Evolutionary conservation across 768 basidiomycete genomes (phyloP), one percentile per base, ranked within the genome.

Genomic region (Auricularia auricula-judae): DNA sequence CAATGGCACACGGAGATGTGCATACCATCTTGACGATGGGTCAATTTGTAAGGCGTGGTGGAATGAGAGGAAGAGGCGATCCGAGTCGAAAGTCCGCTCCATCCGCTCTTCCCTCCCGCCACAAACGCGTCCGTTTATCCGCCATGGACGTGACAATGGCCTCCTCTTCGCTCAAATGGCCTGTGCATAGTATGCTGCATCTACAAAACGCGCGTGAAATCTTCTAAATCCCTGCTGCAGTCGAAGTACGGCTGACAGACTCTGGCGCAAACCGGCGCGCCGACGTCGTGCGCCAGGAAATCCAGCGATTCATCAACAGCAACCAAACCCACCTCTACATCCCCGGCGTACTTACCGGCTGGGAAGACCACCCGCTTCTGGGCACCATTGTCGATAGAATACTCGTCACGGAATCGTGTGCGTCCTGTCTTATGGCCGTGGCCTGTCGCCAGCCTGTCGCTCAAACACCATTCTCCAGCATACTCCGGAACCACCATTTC

Each of bases 321-420:
- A 86, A 87, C 10, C 84, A 86, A 63, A 82, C 86, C 60, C 81
- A 84, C 21, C 80, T 96, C 39, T 80, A 82, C 56, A 78, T 91
- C 18, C 87, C 90, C 5, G 89, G 87, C 4, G 80, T 78, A 16
- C 76, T 96, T 4, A 77, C 81, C 47, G 93, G 91, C 23, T 97
- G 93, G 92, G 82, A 90, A 66, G 84, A 85, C 39, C 79, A 89
- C 33, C 80, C 85, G 11, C 82, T 88, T 56, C 81, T 98, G 10
- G 79, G 80, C 0, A 77, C 85, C 36, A 85, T 90, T 51, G 86
- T 97, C 47, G 91, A 96, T 65, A 81, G 79, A 60, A 88, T 98
- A 63, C 75, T 78, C 5, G 84, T 88, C 10, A 86, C 87, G 8
- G 95, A 80, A 59, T 70, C 70, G 36, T 58, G 79, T 79, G 64